A percentile compares a stretch with the other conserved stretches of the same genome.
Evolutionary conservation across 139 green algal genomes (phyloP).

Genomic region (Diplosphaera chodatii): DNA sequence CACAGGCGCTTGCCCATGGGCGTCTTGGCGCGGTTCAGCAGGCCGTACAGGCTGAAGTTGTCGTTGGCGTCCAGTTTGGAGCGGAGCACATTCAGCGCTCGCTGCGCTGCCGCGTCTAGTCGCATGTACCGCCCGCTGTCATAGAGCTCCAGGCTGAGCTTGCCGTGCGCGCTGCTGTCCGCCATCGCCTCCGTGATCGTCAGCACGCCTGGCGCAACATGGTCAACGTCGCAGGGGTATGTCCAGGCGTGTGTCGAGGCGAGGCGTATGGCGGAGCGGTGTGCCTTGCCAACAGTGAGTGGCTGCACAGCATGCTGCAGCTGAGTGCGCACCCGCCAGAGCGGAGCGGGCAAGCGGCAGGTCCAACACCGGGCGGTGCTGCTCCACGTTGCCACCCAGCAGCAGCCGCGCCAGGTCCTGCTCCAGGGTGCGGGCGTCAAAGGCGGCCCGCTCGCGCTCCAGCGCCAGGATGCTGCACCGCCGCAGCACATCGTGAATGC

Average conservation of each 20-base stretch:
- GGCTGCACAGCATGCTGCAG: not conserved
- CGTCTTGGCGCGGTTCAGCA: slow-evolving; percentile 83
- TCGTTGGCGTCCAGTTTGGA: slow-evolving; percentile 52
- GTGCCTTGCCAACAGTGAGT: too few relatives aligned
- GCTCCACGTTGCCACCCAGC: slow-evolving; percentile 46
- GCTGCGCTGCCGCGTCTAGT: slow-evolving; percentile 47
- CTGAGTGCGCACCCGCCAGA: slow-evolving; percentile 42
- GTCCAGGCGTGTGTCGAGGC: too few relatives aligned
- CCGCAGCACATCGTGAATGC: slow-evolving; percentile 52
- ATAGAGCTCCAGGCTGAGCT: slow-evolving; percentile 65
- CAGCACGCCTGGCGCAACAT: slow-evolving; percentile 56
- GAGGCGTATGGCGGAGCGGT: too few relatives aligned
- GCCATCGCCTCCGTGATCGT: slow-evolving; percentile 54
- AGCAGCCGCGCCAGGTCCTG: slow-evolving; percentile 52
- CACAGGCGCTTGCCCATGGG: slow-evolving; percentile 90
- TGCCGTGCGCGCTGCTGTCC: slow-evolving; percentile 42
- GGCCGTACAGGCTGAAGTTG: slow-evolving; percentile 77
- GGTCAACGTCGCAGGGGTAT: too few relatives aligned
- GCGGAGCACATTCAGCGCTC: slow-evolving; percentile 88
- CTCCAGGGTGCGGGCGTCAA: slow-evolving; percentile 66
- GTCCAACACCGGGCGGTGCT: slow-evolving; percentile 66
- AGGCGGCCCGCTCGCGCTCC: slow-evolving; percentile 40
- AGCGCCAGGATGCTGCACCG: slow-evolving; percentile 64
- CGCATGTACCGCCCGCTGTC: slow-evolving; percentile 58
- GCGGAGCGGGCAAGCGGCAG: slow-evolving; percentile 41